These are phyloP conservation scores for Kluyveromyces nonfermentans DNA, from an alignment of 805 yeast species.

Conservation along the genomic window DNA sequence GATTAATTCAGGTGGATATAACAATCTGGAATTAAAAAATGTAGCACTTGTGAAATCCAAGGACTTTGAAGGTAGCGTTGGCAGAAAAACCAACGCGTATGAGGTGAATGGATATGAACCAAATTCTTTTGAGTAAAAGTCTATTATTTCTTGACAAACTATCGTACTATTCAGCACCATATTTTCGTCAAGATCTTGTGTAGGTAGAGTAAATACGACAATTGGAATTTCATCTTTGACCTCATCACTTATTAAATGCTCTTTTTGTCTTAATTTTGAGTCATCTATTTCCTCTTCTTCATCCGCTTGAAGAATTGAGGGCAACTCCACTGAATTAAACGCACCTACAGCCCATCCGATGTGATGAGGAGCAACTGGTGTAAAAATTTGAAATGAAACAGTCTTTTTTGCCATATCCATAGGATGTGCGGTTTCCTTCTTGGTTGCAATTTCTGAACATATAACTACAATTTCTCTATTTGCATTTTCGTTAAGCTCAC, in stretches of 20 bases:
- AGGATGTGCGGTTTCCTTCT: conserved; percentile 66
- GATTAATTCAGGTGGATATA: conserved; percentile 64
- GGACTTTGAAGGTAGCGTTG: conserved; percentile 39
- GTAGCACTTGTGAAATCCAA: conserved; percentile 52
- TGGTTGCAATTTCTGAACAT: conserved; percentile 59
- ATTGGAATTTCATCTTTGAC: conserved; percentile 43
- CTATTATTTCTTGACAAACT: conserved; percentile 69
- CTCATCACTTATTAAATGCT: conserved; percentile 27
- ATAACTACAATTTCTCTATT: conserved; percentile 50
- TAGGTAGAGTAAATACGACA: conserved; percentile 55
- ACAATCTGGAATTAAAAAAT: conserved; percentile 51
- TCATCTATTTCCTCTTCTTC: conserved; percentile 32
- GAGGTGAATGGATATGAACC: conserved; percentile 90
- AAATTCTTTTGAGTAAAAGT: conserved; percentile 74
- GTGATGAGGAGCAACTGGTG: conserved; percentile 89
- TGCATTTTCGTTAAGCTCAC: conserved; percentile 13
- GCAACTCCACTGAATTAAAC: conserved; percentile 45
- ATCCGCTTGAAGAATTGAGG: conserved; percentile 21
- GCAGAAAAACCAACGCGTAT: conserved; percentile 66
- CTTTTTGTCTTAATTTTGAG: conserved; percentile 9
- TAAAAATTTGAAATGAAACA: conserved; percentile 61
- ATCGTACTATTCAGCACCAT: conserved; percentile 64
- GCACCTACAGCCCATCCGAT: conserved; percentile 93
- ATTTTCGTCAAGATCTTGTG: conserved; percentile 33
- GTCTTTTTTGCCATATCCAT: conserved; percentile 65